phyloP scores from a whole-genome alignment of 2,329 filamentous ascomycete species.

The Sporothrix pseudoabietina region DNA sequence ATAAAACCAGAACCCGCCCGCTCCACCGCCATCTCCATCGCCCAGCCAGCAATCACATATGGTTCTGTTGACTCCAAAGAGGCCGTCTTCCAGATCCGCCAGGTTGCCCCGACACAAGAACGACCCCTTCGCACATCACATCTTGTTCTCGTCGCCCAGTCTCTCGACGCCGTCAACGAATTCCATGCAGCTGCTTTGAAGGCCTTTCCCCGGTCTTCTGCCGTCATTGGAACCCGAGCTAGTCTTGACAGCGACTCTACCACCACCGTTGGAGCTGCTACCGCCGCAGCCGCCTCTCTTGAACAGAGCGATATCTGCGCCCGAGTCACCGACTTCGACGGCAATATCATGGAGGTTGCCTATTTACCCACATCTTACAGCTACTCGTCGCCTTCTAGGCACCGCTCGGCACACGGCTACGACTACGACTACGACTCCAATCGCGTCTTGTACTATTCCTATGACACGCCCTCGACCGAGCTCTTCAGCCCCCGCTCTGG shows the following conservation, averaged over 20 bases:
- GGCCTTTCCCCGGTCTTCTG: slow-evolving; percentile 57
- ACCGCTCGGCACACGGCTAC: slow-evolving; percentile 32
- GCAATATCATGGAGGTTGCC: slow-evolving; percentile 80
- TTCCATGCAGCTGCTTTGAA: slow-evolving; percentile 72
- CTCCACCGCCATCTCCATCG: slow-evolving; percentile 32
- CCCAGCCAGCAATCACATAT: slow-evolving; percentile 47
- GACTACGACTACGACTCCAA: slow-evolving; percentile 43
- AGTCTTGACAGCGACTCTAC: slow-evolving; percentile 19
- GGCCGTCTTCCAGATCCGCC: slow-evolving; percentile 52
- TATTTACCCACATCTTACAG: slow-evolving; percentile 50
- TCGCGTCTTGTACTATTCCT: slow-evolving; percentile 36
- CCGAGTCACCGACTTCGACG: slow-evolving; percentile 76
- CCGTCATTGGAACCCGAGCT: slow-evolving; percentile 36
- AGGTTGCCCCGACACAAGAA: slow-evolving; percentile 45
- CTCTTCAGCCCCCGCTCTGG: slow-evolving; percentile 25
- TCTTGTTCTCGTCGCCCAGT: slow-evolving; percentile 69
- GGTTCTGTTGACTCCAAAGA: slow-evolving; percentile 43
- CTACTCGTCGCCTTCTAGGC: slow-evolving; percentile 42
- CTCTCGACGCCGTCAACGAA: slow-evolving; percentile 64
- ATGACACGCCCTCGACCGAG: slow-evolving; percentile 18
- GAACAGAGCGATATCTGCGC: slow-evolving; percentile 44
- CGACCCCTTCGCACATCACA: slow-evolving; percentile 48
- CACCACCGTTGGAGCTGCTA: slow-evolving; percentile 5
- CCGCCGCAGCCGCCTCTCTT: neutral
- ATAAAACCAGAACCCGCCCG: slow-evolving; percentile 24